Conservation (phyloP, 108 stramenopile genomes). For the Cylindrotheca fusiformis region DNA sequence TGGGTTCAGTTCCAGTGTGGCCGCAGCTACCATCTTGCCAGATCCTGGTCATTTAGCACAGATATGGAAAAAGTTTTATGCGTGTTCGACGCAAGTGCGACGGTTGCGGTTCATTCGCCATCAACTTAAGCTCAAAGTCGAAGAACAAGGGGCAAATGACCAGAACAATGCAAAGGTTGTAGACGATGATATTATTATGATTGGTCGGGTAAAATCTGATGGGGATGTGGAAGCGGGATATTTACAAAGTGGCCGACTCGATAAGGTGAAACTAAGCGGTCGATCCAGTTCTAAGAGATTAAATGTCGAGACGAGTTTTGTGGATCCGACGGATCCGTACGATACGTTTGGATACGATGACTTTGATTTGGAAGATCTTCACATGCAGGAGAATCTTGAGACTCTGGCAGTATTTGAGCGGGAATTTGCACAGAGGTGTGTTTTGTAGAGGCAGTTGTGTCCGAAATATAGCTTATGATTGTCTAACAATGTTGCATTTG, state of each 20-base stretch:
- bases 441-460: background rate
- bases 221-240: background rate
- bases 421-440: constrained; percentile 30
- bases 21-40: constrained; percentile 81
- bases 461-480: background rate
- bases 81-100: constrained; percentile 55
- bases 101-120: constrained; percentile 70
- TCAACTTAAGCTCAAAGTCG: constrained; percentile 8
- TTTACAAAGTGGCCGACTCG: background rate
- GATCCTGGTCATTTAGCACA: constrained; percentile 49
- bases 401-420: constrained; percentile 9
- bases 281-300: background rate
- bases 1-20: constrained; percentile 75
- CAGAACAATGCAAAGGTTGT: no score
- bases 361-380: background rate
- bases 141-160: background rate
- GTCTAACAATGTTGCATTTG: background rate
- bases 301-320: background rate
- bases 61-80: constrained; percentile 85
- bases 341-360: background rate
- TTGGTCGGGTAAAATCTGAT: background rate
- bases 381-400: background rate
- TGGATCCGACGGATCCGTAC: background rate
- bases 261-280: background rate
- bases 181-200: background rate